phyloP scores from a whole-genome alignment of 805 yeast species.

The Schwanniomyces occidentalis region DNA sequence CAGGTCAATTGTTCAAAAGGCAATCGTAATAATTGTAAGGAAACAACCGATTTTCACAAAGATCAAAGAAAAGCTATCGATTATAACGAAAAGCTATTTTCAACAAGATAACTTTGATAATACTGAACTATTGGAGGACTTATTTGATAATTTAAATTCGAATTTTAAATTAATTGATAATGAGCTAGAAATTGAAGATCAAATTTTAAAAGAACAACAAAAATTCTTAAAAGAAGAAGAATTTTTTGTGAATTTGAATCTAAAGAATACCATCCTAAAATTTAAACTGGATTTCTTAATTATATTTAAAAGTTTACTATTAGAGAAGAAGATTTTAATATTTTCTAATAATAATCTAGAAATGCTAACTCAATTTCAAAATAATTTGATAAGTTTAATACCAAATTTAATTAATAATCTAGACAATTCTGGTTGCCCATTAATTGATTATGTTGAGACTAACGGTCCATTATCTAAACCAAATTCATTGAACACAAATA shows the following conservation, averaged over 20 bases:
- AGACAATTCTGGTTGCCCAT: conserved; percentile 79
- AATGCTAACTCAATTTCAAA: conserved; percentile 76
- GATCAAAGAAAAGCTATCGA: conserved; percentile 84
- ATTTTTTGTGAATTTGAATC: conserved; percentile 63
- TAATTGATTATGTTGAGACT: conserved; percentile 52
- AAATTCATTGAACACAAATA: conserved; percentile 70
- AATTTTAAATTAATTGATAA: conserved; percentile 27
- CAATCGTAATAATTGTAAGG: conserved; percentile 81
- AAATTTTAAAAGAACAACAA: conserved; percentile 4
- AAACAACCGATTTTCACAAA: conserved; percentile 83
- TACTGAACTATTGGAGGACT: conserved; percentile 60
- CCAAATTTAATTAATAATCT: conserved; percentile 77
- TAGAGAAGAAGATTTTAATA: conserved; percentile 73
- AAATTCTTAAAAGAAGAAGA: conserved; percentile 29
- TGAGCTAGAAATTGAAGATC: conserved; percentile 14
- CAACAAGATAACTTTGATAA: conserved; percentile 78
- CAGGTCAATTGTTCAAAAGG: conserved; percentile 87
- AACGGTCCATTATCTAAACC: conserved; percentile 55
- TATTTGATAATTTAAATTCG: conserved; percentile 63
- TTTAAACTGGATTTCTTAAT: conserved; percentile 61
- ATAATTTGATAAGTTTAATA: conserved; percentile 76
- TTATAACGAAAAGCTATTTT: conserved; percentile 85
- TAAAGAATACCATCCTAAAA: conserved; percentile 61
- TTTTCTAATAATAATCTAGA: conserved; percentile 78
- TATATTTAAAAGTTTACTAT: conserved; percentile 71